Base-by-base conservation (phyloP, 208 protist genomes). In the Trypanosoma platydactyli region DNA sequence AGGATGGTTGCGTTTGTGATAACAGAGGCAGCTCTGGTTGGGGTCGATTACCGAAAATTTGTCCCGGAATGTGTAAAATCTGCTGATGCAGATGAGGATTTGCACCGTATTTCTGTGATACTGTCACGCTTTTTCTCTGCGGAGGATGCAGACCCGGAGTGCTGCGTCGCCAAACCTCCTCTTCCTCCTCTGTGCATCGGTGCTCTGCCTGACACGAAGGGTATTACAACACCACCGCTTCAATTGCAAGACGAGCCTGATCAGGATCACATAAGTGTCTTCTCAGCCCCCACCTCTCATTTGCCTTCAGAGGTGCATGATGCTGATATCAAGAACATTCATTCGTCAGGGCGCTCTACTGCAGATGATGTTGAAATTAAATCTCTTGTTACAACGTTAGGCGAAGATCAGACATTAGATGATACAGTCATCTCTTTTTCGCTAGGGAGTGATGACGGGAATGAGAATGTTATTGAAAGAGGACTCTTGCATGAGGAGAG, bases 41-140 rank as follows among this genome's bases (percentile, higher is more conserved):
- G 51, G 5, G 5, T 41, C 1, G 51, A 56, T 56, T 56, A 12
- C 33, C 5, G 20, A 27, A 41, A 24, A 9, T 44, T 60, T 29
- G 5, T 60, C 12, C 3, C 12, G 20, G 20, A 5, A 16, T 44
- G 6, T 60, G 5, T 60, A 15, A 30, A 0, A 4, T 48, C 30
- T 44, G 54, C 22, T 3, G n/a, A 60, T 44, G n/a, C 29, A 7
- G 54, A 60, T 48, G 54, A 60, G 22, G 54, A 60, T 16, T 46
- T 60, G 18, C 15, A 45, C 20, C 18, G 24, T 44, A n/a, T 29
- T 25, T 45, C 42, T 7, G 30, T 48, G 35, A 18, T 18, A 3
- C 29, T 48, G 13, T 27, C 54, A 60, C 38, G 51, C 25, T 7
- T 12, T 3, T 22, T 22, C 24, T 56, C 29, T 35, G 9, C 3